Evolutionary conservation across 441 rosid species (phyloP).

Genomic region (Viola pubescens): DNA sequence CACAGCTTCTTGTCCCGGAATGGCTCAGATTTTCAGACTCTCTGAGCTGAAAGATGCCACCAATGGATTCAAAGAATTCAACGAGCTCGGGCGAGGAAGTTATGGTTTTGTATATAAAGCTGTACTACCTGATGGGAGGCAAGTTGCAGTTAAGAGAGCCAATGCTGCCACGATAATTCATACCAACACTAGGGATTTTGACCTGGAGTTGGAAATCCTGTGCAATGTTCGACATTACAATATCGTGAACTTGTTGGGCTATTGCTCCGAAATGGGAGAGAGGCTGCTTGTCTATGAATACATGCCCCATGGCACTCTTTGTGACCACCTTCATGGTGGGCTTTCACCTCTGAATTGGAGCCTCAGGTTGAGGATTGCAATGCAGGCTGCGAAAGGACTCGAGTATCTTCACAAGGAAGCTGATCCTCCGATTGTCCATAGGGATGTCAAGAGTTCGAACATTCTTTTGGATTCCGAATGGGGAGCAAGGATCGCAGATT

Average conservation of each 20-base stretch:
- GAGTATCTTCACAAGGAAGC: conserved; percentile 83
- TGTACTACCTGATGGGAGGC: conserved; percentile 60
- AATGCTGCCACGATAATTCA: conserved; percentile 93
- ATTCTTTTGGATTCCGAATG: conserved; percentile 76
- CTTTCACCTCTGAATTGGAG: conserved; percentile 74
- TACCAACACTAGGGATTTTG: conserved; percentile 67
- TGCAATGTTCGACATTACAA: conserved; percentile 71
- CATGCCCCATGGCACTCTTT: conserved; percentile 73
- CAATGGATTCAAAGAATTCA: conserved; percentile 89
- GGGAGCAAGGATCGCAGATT: conserved; percentile 81
- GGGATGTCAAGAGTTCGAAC: conserved; percentile 63
- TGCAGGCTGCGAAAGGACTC: conserved; percentile 86
- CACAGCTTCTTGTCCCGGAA: conserved; percentile 36
- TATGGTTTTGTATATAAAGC: conserved; percentile 89
- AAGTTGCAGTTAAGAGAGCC: conserved; percentile 85
- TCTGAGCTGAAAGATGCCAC: conserved; percentile 87
- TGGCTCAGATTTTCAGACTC: conserved; percentile 70
- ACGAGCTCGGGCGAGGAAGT: conserved; percentile 84
- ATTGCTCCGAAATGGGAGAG: conserved; percentile 83
- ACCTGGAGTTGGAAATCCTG: conserved; percentile 61
- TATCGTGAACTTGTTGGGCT: conserved; percentile 78
- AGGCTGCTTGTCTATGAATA: conserved; percentile 81
- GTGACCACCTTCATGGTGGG: conserved; percentile 61
- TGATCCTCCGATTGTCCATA: conserved; percentile 54
- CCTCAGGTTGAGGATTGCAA: conserved; percentile 60